These are phyloP conservation scores for Paramyrothecium sp. DNA, from an alignment of 2,329 filamentous ascomycete genomes.

Conservation along the genomic window DNA sequence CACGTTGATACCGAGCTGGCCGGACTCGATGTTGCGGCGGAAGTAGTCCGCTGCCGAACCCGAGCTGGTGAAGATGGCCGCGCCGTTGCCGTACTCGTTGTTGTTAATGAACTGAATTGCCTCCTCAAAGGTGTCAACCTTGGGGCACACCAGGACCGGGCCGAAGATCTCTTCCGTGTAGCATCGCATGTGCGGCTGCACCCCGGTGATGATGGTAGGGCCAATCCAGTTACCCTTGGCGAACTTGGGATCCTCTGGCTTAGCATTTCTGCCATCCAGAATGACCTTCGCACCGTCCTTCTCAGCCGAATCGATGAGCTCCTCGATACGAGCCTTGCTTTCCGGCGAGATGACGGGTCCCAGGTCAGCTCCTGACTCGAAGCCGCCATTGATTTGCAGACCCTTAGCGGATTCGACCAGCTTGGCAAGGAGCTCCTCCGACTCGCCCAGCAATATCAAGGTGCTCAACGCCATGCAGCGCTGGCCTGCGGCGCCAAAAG, in stretches of 20 bases:
- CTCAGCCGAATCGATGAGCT: constrained; percentile 69
- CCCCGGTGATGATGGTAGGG: constrained; percentile 75
- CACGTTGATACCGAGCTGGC: constrained; percentile 78
- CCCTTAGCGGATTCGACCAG: constrained; percentile 69
- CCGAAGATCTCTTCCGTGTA: constrained; percentile 82
- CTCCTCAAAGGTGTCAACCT: constrained; percentile 69
- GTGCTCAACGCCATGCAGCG: constrained; percentile 80
- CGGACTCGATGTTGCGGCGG: constrained; percentile 73
- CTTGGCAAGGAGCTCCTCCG: constrained; percentile 72
- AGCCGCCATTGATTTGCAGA: constrained; percentile 71
- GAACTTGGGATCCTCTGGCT: constrained; percentile 61
- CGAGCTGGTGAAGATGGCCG: constrained; percentile 73
- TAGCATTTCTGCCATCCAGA: constrained; percentile 72
- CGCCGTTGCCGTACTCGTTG: constrained; percentile 80
- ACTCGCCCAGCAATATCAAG: constrained; percentile 71
- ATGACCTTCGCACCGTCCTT: constrained; percentile 73
- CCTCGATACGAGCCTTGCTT: constrained; percentile 70
- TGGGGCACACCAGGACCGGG: constrained; percentile 73
- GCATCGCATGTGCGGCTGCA: constrained; percentile 73
- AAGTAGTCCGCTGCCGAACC: constrained; percentile 71
- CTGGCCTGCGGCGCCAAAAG: constrained; percentile 78
- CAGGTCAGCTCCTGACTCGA: constrained; percentile 71
- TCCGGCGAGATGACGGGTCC: constrained; percentile 75
- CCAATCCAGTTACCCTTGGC: constrained; percentile 71
- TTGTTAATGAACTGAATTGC: constrained; percentile 75